Base-by-base conservation (phyloP, 1,139 yeast species). In the Geotrichum klebahnii region DNA sequence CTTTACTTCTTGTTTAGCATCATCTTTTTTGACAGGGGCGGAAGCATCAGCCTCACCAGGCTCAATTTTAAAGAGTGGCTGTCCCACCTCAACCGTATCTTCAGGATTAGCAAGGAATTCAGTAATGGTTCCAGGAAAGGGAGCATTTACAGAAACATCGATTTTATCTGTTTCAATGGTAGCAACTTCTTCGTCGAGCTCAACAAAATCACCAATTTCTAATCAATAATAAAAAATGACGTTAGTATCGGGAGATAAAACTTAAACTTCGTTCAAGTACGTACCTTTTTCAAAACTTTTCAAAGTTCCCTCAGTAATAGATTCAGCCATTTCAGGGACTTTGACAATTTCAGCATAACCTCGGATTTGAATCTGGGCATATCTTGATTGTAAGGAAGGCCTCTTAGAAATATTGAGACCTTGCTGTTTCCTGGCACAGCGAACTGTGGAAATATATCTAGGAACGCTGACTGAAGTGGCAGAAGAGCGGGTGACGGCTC, bases 291-390 rank as follows among this genome's bases (percentile, higher is more conserved):
- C 77, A 71, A 80, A 89, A 50, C 88, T 83, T 57, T 88, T 76
- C 61, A 92, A 78, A 46, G 97, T 88, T 69, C 99, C 99, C 71
- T 92, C 99, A 46, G 97, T 88, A 66, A 92, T 84, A 50, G 97
- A 90, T 72, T 92, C 99, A 46, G 98, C 98, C 97, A 92, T 89
- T 59, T 88, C 95, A 48, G 99, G 99, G 34, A 92, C 98, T 70
- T 89, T 87, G 53, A 92, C 95, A 50, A 65, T 60, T 53, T 63
- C 66, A 50, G 66, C 50, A 34, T 50, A 46, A 38, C 45, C 44
- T 50, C 50, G 42, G 44, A 38, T 31, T 24, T 46, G 53, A 10
- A 50, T 37, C 24, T 31, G 50, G 23, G 50, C 6, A 44, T n/a
- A 35, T 40, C 37, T 46, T 36, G 47, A 22, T 32, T 37, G 34